Evolutionary conservation across 2,329 filamentous ascomycete species (phyloP).

Genomic region (Xylaria sp.): DNA sequence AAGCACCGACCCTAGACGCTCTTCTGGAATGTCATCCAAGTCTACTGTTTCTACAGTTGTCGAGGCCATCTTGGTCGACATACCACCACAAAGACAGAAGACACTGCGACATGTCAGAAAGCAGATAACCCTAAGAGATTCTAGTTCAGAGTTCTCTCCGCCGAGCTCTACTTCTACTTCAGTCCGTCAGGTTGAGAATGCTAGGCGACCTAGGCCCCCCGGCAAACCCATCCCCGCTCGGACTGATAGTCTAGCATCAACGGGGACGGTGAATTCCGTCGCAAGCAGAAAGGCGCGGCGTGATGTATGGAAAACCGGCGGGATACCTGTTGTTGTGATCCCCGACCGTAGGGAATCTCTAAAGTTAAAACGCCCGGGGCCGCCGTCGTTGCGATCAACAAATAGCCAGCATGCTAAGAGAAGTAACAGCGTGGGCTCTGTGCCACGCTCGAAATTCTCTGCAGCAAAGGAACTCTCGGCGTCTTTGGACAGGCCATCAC

Average conservation of each 20-base stretch:
- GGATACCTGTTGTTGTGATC: slow-evolving; percentile 67
- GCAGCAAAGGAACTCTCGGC: slow-evolving; percentile 50
- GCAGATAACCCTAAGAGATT: slow-evolving; percentile 49
- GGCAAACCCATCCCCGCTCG: slow-evolving; percentile 40
- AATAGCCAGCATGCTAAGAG: slow-evolving; percentile 62
- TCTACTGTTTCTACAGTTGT: slow-evolving; percentile 63
- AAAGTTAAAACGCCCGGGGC: slow-evolving; percentile 48
- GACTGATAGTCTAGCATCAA: slow-evolving; percentile 58
- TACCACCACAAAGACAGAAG: slow-evolving; percentile 53
- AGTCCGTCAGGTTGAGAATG: slow-evolving; percentile 40
- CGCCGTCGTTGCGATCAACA: slow-evolving; percentile 65
- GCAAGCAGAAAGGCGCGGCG: slow-evolving; percentile 61
- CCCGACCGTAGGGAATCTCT: slow-evolving; percentile 63
- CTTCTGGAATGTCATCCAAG: slow-evolving; percentile 60
- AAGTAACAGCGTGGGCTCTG: slow-evolving; percentile 59
- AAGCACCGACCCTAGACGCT: slow-evolving; percentile 53
- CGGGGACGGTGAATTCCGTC: slow-evolving; percentile 54
- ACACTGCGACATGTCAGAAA: slow-evolving; percentile 68
- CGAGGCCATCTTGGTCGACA: slow-evolving; percentile 63
- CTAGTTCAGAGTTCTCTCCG: slow-evolving; percentile 49
- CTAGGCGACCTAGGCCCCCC: slow-evolving; percentile 39
- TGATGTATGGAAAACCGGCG: slow-evolving; percentile 64
- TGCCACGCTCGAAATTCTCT: slow-evolving; percentile 49
- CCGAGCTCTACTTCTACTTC: slow-evolving; percentile 52
- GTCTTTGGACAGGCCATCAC: slow-evolving; percentile 50